These are phyloP conservation scores for Raffaelea deltoideospora DNA, from an alignment of 2,329 filamentous ascomycete genomes.

Conservation along the genomic window DNA sequence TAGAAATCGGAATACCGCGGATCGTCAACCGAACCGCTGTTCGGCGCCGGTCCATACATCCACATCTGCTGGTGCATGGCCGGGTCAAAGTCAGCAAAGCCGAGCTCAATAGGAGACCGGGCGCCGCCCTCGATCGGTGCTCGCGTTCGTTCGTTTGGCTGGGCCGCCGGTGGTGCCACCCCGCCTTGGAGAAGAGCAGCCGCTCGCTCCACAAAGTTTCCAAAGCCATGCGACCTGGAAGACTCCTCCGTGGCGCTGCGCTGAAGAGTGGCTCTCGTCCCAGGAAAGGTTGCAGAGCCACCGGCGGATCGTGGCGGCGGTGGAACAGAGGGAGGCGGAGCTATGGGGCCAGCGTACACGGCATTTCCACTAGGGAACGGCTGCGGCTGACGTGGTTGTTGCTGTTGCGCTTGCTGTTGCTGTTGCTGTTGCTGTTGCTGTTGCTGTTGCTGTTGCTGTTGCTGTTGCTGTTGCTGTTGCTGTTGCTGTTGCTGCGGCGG, in stretches of 20 bases:
- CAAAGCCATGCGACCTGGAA: slow-evolving; percentile 2
- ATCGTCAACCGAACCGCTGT: too few relatives aligned
- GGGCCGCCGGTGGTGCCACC: slow-evolving; percentile 1
- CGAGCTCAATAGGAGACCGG: slow-evolving; percentile 4
- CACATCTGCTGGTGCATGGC: slow-evolving; percentile 8
- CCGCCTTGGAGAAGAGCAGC: slow-evolving; percentile 8
- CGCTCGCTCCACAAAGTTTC: slow-evolving; percentile 3
- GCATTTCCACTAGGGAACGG: background rate
- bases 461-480: background rate
- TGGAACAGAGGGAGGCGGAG: background rate
- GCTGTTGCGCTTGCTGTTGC: background rate
- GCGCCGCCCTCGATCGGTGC: too few relatives aligned
- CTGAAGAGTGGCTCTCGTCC: background rate
- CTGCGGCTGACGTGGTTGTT: background rate
- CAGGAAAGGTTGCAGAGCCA: too few relatives aligned
- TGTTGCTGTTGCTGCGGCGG: background rate
- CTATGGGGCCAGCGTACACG: background rate
- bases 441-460: too few relatives aligned
- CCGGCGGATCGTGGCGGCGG: background rate
- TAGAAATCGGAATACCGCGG: too few relatives aligned
- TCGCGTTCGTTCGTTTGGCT: background rate
- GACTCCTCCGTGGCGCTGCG: slow-evolving; percentile 6
- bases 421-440: background rate
- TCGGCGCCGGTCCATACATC: slow-evolving; percentile 1
- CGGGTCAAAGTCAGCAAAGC: background rate